Base-by-base conservation (phyloP, 2,329 filamentous ascomycete genomes). In the Colletotrichum magnum region DNA sequence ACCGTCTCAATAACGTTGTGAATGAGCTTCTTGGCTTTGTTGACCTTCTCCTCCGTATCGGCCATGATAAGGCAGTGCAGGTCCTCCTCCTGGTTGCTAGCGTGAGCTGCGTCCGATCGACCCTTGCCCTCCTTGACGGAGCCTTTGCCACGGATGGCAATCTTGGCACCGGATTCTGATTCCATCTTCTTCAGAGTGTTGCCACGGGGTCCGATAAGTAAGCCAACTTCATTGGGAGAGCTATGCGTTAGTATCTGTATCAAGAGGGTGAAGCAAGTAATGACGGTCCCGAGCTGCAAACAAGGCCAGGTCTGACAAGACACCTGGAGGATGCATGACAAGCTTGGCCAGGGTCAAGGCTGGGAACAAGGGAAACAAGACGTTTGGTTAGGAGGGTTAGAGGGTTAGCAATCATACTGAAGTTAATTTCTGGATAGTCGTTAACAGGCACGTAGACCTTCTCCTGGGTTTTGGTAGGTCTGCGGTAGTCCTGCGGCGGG, bases 351-450 rank as follows among this genome's bases (percentile, higher is more conserved):
- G 78, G 81, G 82, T 82, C 83, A 80, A 83, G 78, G 77, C 71
- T 76, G 74, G 69, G 68, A 68, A 69, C 66, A 71, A 70, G 58
- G 64, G 68, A 71, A 67, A 72, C 43, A 69, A 78, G 76, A 77
- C 79, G 75, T 84, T 80, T 85, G 83, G 85, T 93, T 92, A 93
- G 90, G 89, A 88, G 83, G 86, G 90, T 93, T 92, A 91, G 90
- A 94, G 94, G 94, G 94, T 97, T 97, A 97, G 95, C 92, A 95
- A 96, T 95, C 95, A 95, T 98, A 99, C 96, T 99, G 94, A 99
- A 99, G 92, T 99, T 99, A 92, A 99, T 98, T 85, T 99, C 96
- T 88, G 96, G 96, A 83, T 99, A 99, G 85, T 99, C 96, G 90
- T 99, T 99, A 87, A 99, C 96, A 82, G 96, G 96, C 83, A 99